Conservation (phyloP, 306 rosid genomes). For the Glycine tomentella region DNA sequence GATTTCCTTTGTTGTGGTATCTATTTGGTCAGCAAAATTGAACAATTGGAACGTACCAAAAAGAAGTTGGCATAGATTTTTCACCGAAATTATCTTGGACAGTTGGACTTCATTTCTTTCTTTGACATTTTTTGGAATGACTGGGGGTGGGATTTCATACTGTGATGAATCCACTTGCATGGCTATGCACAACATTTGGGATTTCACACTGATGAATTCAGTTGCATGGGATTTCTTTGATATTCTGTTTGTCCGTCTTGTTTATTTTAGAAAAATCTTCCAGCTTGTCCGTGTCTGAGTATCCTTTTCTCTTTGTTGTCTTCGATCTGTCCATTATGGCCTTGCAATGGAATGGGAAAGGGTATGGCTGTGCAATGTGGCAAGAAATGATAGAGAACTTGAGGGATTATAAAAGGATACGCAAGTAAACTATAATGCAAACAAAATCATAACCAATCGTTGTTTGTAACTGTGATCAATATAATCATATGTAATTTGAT, state of each 20-base stretch:
- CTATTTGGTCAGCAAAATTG: neutral
- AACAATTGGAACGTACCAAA: neutral
- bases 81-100: neutral
- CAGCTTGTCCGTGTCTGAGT: neutral
- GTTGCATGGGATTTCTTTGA: conserved; percentile 31
- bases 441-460: neutral
- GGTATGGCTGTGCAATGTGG: too few relatives aligned
- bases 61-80: neutral
- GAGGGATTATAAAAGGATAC: neutral
- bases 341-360: too few relatives aligned
- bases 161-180: conserved; percentile 31
- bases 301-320: conserved; percentile 1
- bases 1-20: conserved; percentile 11
- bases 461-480: conserved; percentile 1
- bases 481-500: neutral
- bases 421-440: neutral
- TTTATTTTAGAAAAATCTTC: conserved; percentile 19
- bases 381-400: too few relatives aligned
- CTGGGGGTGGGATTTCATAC: conserved; percentile 12
- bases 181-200: conserved; percentile 5
- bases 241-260: conserved; percentile 14
- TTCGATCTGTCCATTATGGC: neutral
- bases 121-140: conserved; percentile 14
- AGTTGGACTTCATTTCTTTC: too few relatives aligned
- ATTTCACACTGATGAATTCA: conserved; percentile 15